phyloP scores from a whole-genome alignment of 2,329 filamentous ascomycete genomes.

The Cryphonectria naterciae region DNA sequence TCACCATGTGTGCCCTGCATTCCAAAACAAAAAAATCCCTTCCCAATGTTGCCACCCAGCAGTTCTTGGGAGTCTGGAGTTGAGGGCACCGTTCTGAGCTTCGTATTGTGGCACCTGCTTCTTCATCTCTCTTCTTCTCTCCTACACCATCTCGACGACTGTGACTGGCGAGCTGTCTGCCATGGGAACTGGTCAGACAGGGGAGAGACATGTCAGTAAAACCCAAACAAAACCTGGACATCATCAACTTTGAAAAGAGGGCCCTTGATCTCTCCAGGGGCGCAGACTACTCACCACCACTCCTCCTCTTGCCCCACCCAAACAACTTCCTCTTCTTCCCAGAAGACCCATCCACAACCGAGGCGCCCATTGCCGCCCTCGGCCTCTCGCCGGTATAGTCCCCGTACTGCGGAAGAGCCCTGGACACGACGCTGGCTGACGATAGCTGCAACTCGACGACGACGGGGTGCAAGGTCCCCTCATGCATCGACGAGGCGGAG shows the following conservation, averaged over 20 bases:
- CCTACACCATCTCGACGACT: slow-evolving; percentile 28
- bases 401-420: background rate
- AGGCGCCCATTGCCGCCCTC: background rate
- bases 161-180: slow-evolving; percentile 20
- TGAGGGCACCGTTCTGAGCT: background rate
- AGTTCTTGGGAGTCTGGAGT: too few species aligned
- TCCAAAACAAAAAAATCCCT: too few species aligned
- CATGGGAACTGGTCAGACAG: background rate
- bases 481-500: background rate
- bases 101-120: too few species aligned
- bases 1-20: too few species aligned
- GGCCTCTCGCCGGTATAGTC: background rate
- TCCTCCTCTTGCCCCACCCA: slow-evolving; percentile 19
- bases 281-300: slow-evolving; percentile 10
- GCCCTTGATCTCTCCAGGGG: background rate
- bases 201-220: background rate
- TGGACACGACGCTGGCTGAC: slow-evolving; percentile 2
- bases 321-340: slow-evolving; percentile 22
- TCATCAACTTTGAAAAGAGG: background rate
- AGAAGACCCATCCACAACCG: background rate
- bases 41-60: too few species aligned
- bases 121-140: background rate
- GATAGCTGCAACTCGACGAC: slow-evolving; percentile 10
- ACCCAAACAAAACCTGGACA: background rate
- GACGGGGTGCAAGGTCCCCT: background rate